Conservation (phyloP, 805 yeast genomes). For the Sugiyamaella boreocaroliniensis region DNA sequence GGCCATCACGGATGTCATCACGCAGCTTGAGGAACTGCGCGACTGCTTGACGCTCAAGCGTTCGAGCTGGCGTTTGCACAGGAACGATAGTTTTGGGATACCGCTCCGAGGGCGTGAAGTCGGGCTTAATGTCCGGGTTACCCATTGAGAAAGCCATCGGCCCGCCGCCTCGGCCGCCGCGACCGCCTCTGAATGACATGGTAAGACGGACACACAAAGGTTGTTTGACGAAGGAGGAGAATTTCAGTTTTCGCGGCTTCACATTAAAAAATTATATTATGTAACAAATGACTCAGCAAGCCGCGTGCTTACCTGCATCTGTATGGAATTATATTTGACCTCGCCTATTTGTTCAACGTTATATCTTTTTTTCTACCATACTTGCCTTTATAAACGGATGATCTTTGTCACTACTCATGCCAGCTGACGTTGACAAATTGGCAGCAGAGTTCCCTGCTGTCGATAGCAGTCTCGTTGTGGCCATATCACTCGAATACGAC, state of each 20-base stretch:
- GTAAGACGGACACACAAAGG: background rate
- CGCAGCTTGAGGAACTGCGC: conserved; percentile 22
- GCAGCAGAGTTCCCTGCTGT: background rate
- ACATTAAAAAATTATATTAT: no score
- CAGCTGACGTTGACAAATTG: background rate
- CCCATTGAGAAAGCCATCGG: conserved; percentile 7
- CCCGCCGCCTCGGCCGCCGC: conserved; percentile 23
- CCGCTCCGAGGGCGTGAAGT: conserved; percentile 18
- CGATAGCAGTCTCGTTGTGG: background rate
- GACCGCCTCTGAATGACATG: conserved; percentile 19
- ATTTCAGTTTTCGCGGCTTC: background rate
- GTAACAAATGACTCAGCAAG: no score
- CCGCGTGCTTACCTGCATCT: no score
- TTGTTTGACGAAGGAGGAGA: background rate
- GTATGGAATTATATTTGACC: no score
- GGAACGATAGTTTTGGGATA: conserved; percentile 22
- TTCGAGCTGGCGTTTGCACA: conserved; percentile 14
- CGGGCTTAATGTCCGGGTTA: conserved; percentile 15
- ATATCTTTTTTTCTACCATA: no score
- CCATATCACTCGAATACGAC: conserved; percentile 1
- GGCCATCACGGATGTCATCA: conserved; percentile 23
- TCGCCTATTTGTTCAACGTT: no score
- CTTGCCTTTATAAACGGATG: background rate
- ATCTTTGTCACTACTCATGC: background rate
- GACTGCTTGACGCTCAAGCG: conserved; percentile 19